These are phyloP conservation scores for Tremella mesenterica DNA, from an alignment of 768 basidiomycete species.

Conservation along the genomic window DNA sequence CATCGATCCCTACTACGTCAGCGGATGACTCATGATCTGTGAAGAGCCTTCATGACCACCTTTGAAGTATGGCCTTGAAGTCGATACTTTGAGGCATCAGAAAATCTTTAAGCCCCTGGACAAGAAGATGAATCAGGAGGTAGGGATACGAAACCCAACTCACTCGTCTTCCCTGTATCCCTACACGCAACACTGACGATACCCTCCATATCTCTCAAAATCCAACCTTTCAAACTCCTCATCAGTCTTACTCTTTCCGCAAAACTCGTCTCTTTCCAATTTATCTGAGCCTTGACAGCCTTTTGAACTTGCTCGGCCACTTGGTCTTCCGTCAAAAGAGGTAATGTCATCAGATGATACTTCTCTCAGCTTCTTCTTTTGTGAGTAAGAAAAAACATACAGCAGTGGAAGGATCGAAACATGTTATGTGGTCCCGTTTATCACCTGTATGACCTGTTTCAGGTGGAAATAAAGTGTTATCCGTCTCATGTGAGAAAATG, in stretches of 20 bases:
- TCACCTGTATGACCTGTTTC: conserved; percentile 10
- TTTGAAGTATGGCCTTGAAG: too few species aligned
- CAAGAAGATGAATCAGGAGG: background rate
- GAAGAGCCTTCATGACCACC: too few species aligned
- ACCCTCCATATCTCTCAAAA: conserved; percentile 77
- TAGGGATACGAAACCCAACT: conserved; percentile 1
- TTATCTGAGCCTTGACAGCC: conserved; percentile 59
- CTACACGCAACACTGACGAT: conserved; percentile 82
- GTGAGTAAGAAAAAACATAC: conserved; percentile 18
- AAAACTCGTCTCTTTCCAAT: conserved; percentile 70
- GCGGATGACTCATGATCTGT: background rate
- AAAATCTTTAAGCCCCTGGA: too few species aligned
- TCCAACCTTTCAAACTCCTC: conserved; percentile 80
- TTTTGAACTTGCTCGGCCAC: conserved; percentile 63
- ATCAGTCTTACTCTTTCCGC: conserved; percentile 71
- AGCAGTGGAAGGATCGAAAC: conserved; percentile 83
- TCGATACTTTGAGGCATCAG: too few species aligned
- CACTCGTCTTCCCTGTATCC: conserved; percentile 83
- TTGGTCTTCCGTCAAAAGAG: conserved; percentile 64
- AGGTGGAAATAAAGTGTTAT: conserved; percentile 18
- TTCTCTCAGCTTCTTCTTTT: conserved; percentile 2
- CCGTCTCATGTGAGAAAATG: conserved; percentile 22
- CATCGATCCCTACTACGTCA: conserved; percentile 65
- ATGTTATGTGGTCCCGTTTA: conserved; percentile 62
- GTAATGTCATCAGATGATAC: conserved; percentile 65